Evolutionary conservation across 768 basidiomycete genomes (phyloP), one percentile per base, ranked within the genome.

Genomic region (Xerocomellus intermedius): DNA sequence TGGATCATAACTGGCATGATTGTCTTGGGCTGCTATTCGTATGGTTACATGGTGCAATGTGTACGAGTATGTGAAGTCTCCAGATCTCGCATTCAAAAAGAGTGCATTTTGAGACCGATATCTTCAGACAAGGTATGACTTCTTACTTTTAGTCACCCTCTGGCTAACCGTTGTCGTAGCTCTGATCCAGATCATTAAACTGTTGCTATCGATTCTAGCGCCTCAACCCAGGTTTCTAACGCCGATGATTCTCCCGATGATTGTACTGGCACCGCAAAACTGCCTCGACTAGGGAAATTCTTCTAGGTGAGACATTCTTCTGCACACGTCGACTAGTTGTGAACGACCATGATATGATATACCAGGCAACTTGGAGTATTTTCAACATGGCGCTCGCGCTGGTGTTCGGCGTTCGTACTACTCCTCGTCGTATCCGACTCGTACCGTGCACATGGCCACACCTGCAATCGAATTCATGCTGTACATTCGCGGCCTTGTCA

Each of bases 351-450:
- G n/a, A n/a, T n/a, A n/a, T n/a, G n/a, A 7, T 19, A 30, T 50
- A 22, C 17, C 35, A 75, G 75, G 43, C 51, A 4, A 52, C 58
- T 7, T 73, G 72, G 69, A 55, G 65, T 39, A 43, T 49, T n/a
- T 66, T 65, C 19, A 77, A 77, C 38, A 1, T 58, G 13, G 44
- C 55, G 4, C 64, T 74, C 4, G 60, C 63, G 0, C n/a, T 69
- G 5, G 54, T 75, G 13, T 76, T 75, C 39, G 75, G 74, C 14
- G 8, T 76, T 42, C n/a, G n/a, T n/a, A n/a, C n/a, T n/a, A n/a
- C n/a, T n/a, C n/a, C n/a, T n/a, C n/a, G n/a, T n/a, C n/a, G n/a
- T n/a, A n/a, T n/a, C n/a, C n/a, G n/a, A n/a, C n/a, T n/a, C n/a
- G n/a, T n/a, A n/a, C n/a, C n/a, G 6, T 26, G 26, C 4, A 26